Percentiles rank a stretch among this genome's conserved stretches.
Conservation (phyloP, 768 basidiomycete species). For the Leucocoprinus birnbaumii region DNA sequence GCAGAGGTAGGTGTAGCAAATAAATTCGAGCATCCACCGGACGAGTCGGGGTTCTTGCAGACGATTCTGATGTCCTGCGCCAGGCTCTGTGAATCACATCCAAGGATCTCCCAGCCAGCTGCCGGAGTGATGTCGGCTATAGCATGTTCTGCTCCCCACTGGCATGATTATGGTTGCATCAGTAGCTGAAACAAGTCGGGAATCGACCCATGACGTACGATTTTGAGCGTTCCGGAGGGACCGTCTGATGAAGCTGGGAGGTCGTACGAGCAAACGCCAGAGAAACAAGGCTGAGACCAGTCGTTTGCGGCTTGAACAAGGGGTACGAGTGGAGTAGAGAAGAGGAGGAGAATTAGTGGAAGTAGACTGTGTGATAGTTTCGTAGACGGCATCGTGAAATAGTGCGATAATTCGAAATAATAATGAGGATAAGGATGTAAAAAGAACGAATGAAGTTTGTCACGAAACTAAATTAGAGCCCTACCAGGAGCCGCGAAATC, state of each 20-base stretch:
- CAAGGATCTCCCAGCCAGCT: slow-evolving; percentile 51
- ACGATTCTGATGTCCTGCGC: slow-evolving; percentile 48
- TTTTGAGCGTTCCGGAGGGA: slow-evolving; percentile 36
- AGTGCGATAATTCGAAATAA: too few species aligned
- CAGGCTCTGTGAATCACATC: slow-evolving; percentile 35
- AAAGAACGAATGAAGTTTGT: too few species aligned
- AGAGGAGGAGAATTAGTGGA: background rate
- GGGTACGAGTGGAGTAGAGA: background rate
- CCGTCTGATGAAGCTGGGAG: slow-evolving; percentile 25
- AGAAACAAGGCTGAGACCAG: slow-evolving; percentile 38
- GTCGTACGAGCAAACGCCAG: slow-evolving; percentile 39
- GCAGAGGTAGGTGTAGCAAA: slow-evolving; percentile 8
- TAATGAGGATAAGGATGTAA: too few species aligned
- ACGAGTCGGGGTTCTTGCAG: slow-evolving; percentile 26
- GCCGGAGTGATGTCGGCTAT: slow-evolving; percentile 44
- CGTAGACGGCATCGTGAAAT: too few species aligned
- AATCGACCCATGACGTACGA: slow-evolving; percentile 27
- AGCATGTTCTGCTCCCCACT: slow-evolving; percentile 34
- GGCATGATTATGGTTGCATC: too few species aligned
- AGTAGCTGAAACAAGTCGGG: too few species aligned
- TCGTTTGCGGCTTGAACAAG: slow-evolving; percentile 31
- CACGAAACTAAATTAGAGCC: too few species aligned
- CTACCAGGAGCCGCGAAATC: too few species aligned
- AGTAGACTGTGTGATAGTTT: background rate
- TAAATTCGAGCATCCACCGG: slow-evolving; percentile 8